These are phyloP conservation scores for Sclerotinia subarctica DNA, from an alignment of 2,329 filamentous ascomycete species.

Conservation along the genomic window DNA sequence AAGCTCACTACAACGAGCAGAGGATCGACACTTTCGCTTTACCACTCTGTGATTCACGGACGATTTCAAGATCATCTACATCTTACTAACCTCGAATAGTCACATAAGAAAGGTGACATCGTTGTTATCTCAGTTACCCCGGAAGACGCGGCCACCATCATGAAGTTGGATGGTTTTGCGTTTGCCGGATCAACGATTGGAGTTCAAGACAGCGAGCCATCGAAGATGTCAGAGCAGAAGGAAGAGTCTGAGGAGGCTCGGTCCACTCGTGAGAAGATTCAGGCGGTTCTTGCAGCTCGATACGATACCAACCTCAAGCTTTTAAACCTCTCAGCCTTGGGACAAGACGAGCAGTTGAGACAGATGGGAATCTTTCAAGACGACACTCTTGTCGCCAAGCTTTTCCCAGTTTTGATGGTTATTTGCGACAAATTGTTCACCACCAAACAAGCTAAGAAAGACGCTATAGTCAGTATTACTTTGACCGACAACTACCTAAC, in stretches of 20 bases:
- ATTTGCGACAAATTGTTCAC: conserved; percentile 78
- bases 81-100: conserved; percentile 68
- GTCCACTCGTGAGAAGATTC: conserved; percentile 66
- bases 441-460: conserved; percentile 65
- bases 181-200: conserved; percentile 64
- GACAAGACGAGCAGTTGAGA: conserved; percentile 66
- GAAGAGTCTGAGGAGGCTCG: conserved; percentile 50
- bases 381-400: conserved; percentile 63
- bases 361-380: conserved; percentile 70
- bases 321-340: conserved; percentile 77
- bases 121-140: conserved; percentile 65
- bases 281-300: conserved; percentile 67
- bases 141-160: conserved; percentile 60
- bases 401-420: conserved; percentile 88
- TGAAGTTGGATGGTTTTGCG: conserved; percentile 64
- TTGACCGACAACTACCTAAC: conserved; percentile 77
- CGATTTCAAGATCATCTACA: conserved; percentile 39
- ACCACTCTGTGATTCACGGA: conserved; percentile 34
- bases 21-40: conserved; percentile 31
- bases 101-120: conserved; percentile 64
- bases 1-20: conserved; percentile 38
- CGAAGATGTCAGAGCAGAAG: conserved; percentile 33
- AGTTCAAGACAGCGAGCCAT: conserved; percentile 46
- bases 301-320: conserved; percentile 72
- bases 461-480: conserved; percentile 77